phyloP scores from a whole-genome alignment of 2,329 filamentous ascomycete genomes.

The Huntiella omanensis region DNA sequence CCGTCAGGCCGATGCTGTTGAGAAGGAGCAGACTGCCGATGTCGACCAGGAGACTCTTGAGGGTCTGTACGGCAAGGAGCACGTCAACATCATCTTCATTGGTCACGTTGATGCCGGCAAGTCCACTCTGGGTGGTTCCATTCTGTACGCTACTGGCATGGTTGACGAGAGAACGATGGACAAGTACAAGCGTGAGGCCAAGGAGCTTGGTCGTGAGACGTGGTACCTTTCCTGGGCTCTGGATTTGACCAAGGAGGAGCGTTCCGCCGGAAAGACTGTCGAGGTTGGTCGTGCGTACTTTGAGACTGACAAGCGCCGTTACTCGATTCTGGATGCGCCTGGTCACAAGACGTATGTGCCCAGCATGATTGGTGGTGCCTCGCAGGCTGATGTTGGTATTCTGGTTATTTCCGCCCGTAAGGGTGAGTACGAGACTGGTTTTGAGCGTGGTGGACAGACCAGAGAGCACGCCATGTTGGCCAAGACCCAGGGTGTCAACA shows the following conservation, averaged over 20 bases:
- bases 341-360: slow-evolving; percentile 97
- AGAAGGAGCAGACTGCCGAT: slow-evolving; percentile 62
- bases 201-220: slow-evolving; percentile 87
- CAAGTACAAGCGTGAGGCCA: slow-evolving; percentile 93
- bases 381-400: slow-evolving; percentile 84
- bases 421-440: slow-evolving; percentile 97
- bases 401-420: slow-evolving; percentile 92
- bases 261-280: slow-evolving; percentile 92
- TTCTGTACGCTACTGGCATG: slow-evolving; percentile 89
- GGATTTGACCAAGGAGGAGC: slow-evolving; percentile 91
- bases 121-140: slow-evolving; percentile 84
- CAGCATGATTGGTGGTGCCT: slow-evolving; percentile 92
- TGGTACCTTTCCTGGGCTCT: slow-evolving; percentile 99
- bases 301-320: slow-evolving; percentile 87
- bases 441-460: slow-evolving; percentile 90
- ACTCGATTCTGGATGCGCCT: slow-evolving; percentile 91
- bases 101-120: slow-evolving; percentile 98
- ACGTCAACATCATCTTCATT: slow-evolving; percentile 91
- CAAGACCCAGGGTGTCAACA: slow-evolving; percentile 96
- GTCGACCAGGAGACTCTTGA: slow-evolving; percentile 57
- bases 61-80: slow-evolving; percentile 90
- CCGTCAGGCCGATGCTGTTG: slow-evolving; percentile 65
- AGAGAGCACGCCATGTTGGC: slow-evolving; percentile 95
- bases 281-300: slow-evolving; percentile 93
- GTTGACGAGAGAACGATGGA: slow-evolving; percentile 98